phyloP scores from a whole-genome alignment of 306 rosid species.

The Begonia peltatifolia region DNA sequence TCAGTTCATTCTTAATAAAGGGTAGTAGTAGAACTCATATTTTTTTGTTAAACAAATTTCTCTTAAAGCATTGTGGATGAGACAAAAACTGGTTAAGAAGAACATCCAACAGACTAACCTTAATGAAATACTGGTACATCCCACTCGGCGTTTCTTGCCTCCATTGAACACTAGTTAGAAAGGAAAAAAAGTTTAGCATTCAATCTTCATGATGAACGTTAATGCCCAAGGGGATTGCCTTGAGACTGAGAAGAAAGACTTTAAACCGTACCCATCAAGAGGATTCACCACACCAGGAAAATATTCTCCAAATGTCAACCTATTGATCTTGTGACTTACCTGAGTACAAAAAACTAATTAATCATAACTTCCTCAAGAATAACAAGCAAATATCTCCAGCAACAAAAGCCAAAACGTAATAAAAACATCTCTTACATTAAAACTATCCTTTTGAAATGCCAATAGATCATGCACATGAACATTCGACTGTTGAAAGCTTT shows the following conservation, averaged over 20 bases:
- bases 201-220: not conserved
- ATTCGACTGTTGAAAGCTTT: conserved; percentile 94
- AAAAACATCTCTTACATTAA: conserved; percentile 55
- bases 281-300: conserved; percentile 95
- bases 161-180: conserved; percentile 65
- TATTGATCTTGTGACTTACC: conserved; percentile 83
- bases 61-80: no score
- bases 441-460: conserved; percentile 92
- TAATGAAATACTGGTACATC: conserved; percentile 94
- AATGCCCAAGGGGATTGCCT: no score
- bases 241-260: conserved; percentile 8
- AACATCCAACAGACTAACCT: conserved; percentile 36
- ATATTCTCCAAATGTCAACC: conserved; percentile 72
- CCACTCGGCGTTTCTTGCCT: conserved; percentile 63
- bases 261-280: conserved; percentile 57
- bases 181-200: conserved; percentile 11
- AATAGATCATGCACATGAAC: conserved; percentile 79
- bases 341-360: conserved; percentile 16
- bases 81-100: not conserved
- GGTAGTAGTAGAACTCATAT: no score
- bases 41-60: no score
- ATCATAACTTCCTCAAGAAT: conserved; percentile 14
- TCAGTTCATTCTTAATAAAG: no score
- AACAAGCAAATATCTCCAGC: conserved; percentile 3
- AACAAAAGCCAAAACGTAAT: not conserved